Percentiles rank a stretch among this genome's conserved stretches.
phyloP scores from a whole-genome alignment of 2,329 filamentous ascomycete genomes.

The Alternaria triticina region DNA sequence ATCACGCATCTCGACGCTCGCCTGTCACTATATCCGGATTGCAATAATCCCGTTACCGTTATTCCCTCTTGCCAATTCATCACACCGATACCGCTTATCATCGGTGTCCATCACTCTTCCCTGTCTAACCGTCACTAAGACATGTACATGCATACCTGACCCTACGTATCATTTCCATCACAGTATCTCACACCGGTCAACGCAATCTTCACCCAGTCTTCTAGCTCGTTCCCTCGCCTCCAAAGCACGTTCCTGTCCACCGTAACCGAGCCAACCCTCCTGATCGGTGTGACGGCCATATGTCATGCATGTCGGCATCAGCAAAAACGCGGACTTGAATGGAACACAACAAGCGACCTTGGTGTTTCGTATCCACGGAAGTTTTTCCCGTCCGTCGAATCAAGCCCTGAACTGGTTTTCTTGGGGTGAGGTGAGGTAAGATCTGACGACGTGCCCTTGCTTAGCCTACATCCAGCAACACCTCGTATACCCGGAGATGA shows the following conservation, averaged over 20 bases:
- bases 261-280: not conserved
- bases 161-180: not conserved
- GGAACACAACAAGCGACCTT: not conserved
- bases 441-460: not conserved
- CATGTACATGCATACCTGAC: not conserved
- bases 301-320: not conserved
- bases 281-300: not conserved
- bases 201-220: not conserved
- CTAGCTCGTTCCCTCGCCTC: not conserved
- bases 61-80: not conserved
- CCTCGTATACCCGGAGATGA: not conserved
- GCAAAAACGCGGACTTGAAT: not conserved
- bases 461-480: not conserved
- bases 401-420: not conserved
- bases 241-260: not conserved
- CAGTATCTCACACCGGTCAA: conserved; percentile 1
- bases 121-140: not conserved
- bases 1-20: not conserved
- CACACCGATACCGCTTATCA: conserved; percentile 2
- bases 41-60: not conserved
- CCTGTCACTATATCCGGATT: not conserved
- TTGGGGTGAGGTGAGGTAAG: not conserved
- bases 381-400: not conserved
- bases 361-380: not conserved
- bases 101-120: not conserved